These are phyloP conservation scores for Volvariella surrecta DNA, from an alignment of 1,284 basidiomycete species.

Conservation along the genomic window DNA sequence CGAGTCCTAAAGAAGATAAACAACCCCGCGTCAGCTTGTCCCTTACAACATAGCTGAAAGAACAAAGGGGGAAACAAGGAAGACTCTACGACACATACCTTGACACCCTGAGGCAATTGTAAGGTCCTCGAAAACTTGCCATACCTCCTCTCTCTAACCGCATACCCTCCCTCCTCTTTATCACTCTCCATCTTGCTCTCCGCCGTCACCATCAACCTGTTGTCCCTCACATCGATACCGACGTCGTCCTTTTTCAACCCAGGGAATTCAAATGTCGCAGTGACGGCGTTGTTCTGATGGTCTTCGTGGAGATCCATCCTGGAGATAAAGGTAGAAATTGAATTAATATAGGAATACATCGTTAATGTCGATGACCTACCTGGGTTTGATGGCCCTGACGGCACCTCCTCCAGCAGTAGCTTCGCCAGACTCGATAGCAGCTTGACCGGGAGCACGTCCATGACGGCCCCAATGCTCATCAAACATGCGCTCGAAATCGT, in stretches of 20 bases:
- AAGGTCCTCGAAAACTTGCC: slow-evolving; percentile 14
- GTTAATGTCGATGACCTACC: not conserved
- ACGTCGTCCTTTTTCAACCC: slow-evolving; percentile 14
- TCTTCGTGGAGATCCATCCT: slow-evolving; percentile 18
- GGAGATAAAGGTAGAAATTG: not conserved
- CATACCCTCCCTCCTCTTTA: slow-evolving; percentile 9
- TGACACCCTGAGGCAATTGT: slow-evolving; percentile 11
- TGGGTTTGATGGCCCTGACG: slow-evolving; percentile 2
- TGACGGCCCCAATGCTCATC: too few species aligned
- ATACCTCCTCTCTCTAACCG: slow-evolving; percentile 12
- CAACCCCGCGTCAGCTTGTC: not conserved
- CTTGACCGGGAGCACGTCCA: too few species aligned
- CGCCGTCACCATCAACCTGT: slow-evolving; percentile 12
- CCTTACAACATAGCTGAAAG: not conserved
- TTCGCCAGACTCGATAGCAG: too few species aligned
- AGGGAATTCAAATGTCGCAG: slow-evolving; percentile 17
- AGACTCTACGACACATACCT: slow-evolving; percentile 11
- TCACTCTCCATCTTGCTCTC: slow-evolving; percentile 8
- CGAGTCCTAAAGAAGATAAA: slow-evolving; percentile 22
- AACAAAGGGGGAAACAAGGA: too few species aligned
- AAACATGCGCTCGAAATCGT: too few species aligned
- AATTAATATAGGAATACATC: not conserved
- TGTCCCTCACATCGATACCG: slow-evolving; percentile 13
- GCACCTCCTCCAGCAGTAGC: not conserved
- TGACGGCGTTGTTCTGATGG: slow-evolving; percentile 11